Conservation (phyloP, 176 grass and related monocot genomes). For the Thalia dealbata region DNA sequence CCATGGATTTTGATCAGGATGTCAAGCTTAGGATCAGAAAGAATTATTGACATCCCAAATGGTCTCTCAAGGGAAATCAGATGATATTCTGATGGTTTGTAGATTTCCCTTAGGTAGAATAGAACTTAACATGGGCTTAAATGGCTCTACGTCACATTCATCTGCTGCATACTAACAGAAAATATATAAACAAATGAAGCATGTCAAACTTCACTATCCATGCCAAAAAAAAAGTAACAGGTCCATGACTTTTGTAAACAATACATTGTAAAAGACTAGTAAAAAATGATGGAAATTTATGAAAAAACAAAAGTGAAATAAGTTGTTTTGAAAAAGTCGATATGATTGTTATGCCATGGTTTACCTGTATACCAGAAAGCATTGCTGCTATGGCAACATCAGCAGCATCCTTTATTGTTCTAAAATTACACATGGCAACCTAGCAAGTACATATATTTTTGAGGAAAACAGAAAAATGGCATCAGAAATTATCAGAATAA, state of each 20-base stretch:
- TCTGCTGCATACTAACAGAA: neutral
- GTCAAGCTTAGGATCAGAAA: too few relatives aligned
- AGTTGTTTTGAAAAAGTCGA: neutral
- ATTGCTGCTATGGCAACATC: conserved; percentile 98
- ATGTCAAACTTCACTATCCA: neutral
- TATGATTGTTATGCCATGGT: conserved; percentile 15
- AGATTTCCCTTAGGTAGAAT: too few relatives aligned
- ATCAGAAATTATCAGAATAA: neutral
- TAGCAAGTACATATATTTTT: conserved; percentile 25
- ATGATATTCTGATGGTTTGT: too few relatives aligned
- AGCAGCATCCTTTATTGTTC: conserved; percentile 84
- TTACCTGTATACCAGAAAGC: conserved; percentile 98
- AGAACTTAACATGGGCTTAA: too few relatives aligned
- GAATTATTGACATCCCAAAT: too few relatives aligned
- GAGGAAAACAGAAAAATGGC: neutral
- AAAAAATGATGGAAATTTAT: neutral
- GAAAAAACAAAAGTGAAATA: neutral
- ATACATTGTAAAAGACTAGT: neutral
- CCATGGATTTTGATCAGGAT: neutral
- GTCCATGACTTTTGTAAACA: neutral
- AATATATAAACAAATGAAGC: neutral
- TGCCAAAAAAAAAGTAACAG: neutral
- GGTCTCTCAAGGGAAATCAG: too few relatives aligned
- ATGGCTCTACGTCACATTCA: neutral
- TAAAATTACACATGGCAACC: conserved; percentile 98